A percentile compares a stretch with the other conserved stretches of the same genome.
phyloP scores from a whole-genome alignment of 352 stramenopile genomes.

The Globisporangium recalcitrans region DNA sequence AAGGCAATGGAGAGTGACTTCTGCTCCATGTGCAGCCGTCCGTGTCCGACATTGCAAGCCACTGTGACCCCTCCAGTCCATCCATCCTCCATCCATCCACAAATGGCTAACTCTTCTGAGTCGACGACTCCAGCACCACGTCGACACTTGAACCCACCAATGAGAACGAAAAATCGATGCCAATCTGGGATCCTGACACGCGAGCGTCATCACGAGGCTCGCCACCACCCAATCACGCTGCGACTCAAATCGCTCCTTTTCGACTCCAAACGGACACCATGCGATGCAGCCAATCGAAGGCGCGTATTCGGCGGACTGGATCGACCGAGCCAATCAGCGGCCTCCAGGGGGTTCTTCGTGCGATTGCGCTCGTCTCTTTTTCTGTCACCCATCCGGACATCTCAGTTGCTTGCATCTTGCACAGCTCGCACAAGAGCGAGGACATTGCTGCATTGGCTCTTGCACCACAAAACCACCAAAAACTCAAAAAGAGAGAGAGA shows the following conservation, averaged over 20 bases:
- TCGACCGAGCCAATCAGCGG: not conserved
- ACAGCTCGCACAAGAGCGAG: no score
- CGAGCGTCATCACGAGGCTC: not conserved
- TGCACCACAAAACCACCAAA: not conserved
- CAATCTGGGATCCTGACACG: constrained; percentile 2
- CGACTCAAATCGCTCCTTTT: not conserved
- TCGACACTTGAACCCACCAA: constrained; percentile 8
- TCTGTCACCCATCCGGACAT: not conserved
- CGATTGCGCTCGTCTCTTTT: constrained; percentile 3
- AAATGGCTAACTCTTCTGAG: constrained; percentile 13
- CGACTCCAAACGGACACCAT: not conserved
- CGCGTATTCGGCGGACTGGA: not conserved
- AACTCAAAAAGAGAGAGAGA: not conserved
- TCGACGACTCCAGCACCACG: constrained; percentile 1
- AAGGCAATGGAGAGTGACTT: not conserved
- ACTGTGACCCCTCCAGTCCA: not conserved
- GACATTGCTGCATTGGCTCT: no score
- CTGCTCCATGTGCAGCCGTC: not conserved
- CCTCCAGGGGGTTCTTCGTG: constrained; percentile 2
- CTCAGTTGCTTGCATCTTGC: no score
- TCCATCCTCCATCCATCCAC: not conserved
- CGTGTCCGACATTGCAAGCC: not conserved
- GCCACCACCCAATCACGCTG: not conserved
- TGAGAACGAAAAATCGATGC: not conserved
- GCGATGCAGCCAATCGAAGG: not conserved